Evolutionary conservation across 2,329 filamentous ascomycete species (phyloP), one percentile per base, ranked within the genome.

Genomic region (Alternaria panax): DNA sequence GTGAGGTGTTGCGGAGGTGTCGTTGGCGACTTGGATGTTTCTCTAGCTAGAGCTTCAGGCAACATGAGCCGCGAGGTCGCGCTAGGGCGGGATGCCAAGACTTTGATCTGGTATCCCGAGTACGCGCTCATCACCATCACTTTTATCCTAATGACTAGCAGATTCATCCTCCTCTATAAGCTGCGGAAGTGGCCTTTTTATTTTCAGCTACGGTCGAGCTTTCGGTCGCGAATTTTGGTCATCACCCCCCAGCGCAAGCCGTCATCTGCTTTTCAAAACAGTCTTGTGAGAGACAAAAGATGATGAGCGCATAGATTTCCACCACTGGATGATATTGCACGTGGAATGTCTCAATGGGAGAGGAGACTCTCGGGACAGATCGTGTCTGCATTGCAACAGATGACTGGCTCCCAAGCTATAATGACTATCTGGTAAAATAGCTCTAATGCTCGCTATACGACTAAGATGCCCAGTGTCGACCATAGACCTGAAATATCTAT

Each of bases 1-100:
- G 41, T 46, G 36, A 48, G 55, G 9, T 48, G 42, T 57, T 40
- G 53, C 30, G 14, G 53, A 36, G 53, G 40, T 59, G 51, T 52
- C 14, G 60, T 65, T 60, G 66, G 47, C 57, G 56, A 42, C 60
- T 65, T 67, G 57, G 60, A 59, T 64, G 56, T 64, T 66, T 61
- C 59, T 60, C 25, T 57, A 69, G 66, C 67, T 69, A 50, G 63
- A 72, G 67, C 67, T 72, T 56, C 66, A 65, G 70, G 70, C 70
- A 71, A 63, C 70, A 67, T 66, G 68, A 57, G 60, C 67, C 68
- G 63, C 68, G 67, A 62, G 34, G 53, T 34, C 41, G 57, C 54
- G 68, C 59, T 57, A 57, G 60, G 54, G 64, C 60, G 64, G 41
- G 27, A 36, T 63, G 65, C 64, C 68, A 71, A 68, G 65, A 63